Percentiles rank a stretch among this genome's conserved stretches.
phyloP scores from a whole-genome alignment of 768 basidiomycete species.

The Boletus rubroflammeus region DNA sequence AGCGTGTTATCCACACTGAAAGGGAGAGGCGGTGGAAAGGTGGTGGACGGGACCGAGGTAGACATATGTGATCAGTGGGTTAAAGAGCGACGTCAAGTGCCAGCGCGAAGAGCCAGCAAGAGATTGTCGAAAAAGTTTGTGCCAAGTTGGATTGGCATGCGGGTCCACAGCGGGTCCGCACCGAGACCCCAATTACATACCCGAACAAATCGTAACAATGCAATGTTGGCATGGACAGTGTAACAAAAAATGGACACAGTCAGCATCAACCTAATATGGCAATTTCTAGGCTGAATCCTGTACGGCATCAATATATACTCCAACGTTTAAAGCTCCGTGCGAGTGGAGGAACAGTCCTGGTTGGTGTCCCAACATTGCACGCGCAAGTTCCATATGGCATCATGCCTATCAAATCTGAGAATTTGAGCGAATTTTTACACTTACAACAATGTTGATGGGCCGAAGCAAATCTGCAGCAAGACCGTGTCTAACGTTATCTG shows the following conservation, averaged over 20 bases:
- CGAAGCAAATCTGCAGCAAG: neutral
- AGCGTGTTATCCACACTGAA: slow-evolving; percentile 45
- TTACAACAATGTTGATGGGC: too few relatives aligned
- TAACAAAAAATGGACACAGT: neutral
- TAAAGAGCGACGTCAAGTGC: neutral
- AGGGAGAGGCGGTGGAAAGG: slow-evolving; percentile 1
- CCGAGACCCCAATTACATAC: neutral
- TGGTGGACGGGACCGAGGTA: neutral
- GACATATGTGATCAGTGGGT: slow-evolving; percentile 6
- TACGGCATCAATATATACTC: neutral
- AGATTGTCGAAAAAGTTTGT: neutral
- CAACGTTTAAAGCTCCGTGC: neutral
- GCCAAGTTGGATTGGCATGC: neutral
- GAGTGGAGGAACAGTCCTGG: neutral
- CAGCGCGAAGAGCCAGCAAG: neutral
- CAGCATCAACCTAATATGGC: neutral
- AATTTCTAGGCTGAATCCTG: neutral
- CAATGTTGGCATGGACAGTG: neutral
- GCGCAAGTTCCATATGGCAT: too few relatives aligned
- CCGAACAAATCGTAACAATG: neutral
- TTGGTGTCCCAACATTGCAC: neutral
- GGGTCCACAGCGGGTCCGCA: neutral
- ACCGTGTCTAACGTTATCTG: neutral
- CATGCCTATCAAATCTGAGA: neutral
- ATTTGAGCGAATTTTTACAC: neutral